Conservation (phyloP, 805 yeast genomes). For the Wickerhamomyces canadensis region DNA sequence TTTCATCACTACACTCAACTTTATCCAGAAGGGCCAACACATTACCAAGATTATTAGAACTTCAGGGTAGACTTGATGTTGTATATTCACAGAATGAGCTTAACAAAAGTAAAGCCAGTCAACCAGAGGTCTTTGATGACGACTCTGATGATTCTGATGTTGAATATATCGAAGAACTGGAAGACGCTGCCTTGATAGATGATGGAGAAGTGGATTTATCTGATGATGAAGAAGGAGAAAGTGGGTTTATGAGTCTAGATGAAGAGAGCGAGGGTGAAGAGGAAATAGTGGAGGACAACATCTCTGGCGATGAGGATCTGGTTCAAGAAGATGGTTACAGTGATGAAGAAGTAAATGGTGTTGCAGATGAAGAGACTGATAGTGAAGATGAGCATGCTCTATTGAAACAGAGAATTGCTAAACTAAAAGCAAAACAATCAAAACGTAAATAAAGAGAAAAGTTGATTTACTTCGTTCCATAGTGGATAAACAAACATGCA, state of each 20-base stretch:
- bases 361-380: constrained; percentile 14
- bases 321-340: constrained; percentile 31
- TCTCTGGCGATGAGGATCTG: constrained; percentile 21
- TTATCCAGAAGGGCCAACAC: constrained; percentile 60
- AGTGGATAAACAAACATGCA: no score
- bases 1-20: constrained; percentile 61
- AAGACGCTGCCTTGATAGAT: constrained; percentile 39
- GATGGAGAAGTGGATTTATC: constrained; percentile 42
- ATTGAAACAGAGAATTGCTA: constrained; percentile 18
- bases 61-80: constrained; percentile 78
- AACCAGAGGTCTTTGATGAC: constrained; percentile 19
- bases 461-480: no score
- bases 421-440: constrained; percentile 19
- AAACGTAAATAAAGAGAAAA: constrained; percentile 11
- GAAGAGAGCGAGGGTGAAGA: constrained; percentile 28
- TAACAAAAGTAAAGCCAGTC: constrained; percentile 37
- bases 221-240: constrained; percentile 28
- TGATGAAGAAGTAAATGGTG: constrained; percentile 26
- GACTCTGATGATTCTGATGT: constrained; percentile 36
- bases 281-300: constrained; percentile 17
- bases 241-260: constrained; percentile 21
- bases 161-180: constrained; percentile 68
- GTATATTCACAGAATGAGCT: constrained; percentile 61
- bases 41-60: constrained; percentile 65
- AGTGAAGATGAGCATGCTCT: constrained; percentile 21